Conservation (phyloP, 768 basidiomycete species). For the Candolleomyces eurysporus region DNA sequence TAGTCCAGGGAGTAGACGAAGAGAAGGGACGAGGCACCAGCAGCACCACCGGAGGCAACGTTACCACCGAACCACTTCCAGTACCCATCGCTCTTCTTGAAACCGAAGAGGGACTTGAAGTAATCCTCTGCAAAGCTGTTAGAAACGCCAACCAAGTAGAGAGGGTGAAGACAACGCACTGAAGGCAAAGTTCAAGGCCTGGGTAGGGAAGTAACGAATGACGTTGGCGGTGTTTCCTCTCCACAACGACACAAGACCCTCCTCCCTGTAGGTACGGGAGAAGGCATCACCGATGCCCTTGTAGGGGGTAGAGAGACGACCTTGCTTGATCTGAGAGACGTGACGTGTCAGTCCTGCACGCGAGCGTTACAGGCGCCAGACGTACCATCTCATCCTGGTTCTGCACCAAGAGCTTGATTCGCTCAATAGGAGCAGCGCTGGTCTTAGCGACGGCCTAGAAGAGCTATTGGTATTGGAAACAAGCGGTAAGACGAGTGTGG, state of each 20-base stretch:
- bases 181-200: constrained; percentile 99
- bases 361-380: neutral
- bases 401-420: constrained; percentile 97
- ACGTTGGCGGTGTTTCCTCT: constrained; percentile 99
- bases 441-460: constrained; percentile 96
- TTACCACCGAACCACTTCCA: constrained; percentile 99
- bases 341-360: constrained; percentile 33
- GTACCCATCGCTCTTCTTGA: constrained; percentile 98
- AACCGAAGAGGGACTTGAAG: constrained; percentile 98
- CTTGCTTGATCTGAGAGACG: constrained; percentile 87
- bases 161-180: constrained; percentile 54
- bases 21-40: constrained; percentile 96
- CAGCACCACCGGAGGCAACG: constrained; percentile 97
- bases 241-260: constrained; percentile 96
- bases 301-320: constrained; percentile 94
- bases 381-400: constrained; percentile 99
- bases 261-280: constrained; percentile 86
- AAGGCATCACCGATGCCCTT: constrained; percentile 96
- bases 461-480: constrained; percentile 14
- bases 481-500: neutral
- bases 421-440: constrained; percentile 98
- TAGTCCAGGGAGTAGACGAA: constrained; percentile 99
- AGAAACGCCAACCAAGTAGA: neutral
- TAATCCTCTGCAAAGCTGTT: constrained; percentile 72
- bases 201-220: constrained; percentile 99